Evolutionary conservation across 202 grass and related monocot genomes (phyloP).

Genomic region (Eragrostis tef): DNA sequence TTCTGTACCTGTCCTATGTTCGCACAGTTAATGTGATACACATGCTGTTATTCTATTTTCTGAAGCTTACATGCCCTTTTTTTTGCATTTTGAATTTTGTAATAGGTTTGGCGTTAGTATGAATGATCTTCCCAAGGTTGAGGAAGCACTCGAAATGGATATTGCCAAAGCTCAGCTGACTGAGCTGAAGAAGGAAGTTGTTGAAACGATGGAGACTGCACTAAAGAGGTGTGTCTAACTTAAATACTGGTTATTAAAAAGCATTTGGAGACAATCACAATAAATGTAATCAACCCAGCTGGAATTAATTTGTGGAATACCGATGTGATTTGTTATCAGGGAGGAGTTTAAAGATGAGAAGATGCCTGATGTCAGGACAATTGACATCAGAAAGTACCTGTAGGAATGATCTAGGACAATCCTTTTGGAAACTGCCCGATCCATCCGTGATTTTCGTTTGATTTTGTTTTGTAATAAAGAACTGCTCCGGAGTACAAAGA

Average conservation of each 20-base stretch:
- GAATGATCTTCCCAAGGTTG: conserved; percentile 92
- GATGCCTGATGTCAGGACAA: conserved; percentile 79
- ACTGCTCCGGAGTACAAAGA: conserved; percentile 50
- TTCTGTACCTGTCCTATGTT: background rate
- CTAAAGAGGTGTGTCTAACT: conserved; percentile 64
- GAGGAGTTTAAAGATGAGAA: conserved; percentile 95
- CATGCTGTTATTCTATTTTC: no score
- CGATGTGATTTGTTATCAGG: conserved; percentile 46
- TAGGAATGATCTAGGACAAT: conserved; percentile 46
- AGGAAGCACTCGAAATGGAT: conserved; percentile 78
- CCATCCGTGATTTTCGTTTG: conserved; percentile 14
- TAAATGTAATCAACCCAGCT: background rate
- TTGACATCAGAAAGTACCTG: conserved; percentile 89
- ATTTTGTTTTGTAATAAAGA: conserved; percentile 64
- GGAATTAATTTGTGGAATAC: background rate
- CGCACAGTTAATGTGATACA: background rate
- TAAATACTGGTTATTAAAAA: background rate
- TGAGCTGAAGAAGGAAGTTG: conserved; percentile 73
- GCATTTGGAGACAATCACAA: background rate
- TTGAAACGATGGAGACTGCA: conserved; percentile 86
- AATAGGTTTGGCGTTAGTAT: conserved; percentile 77
- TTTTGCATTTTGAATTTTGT: conserved; percentile 45
- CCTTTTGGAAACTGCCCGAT: conserved; percentile 1
- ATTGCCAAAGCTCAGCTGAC: conserved; percentile 70
- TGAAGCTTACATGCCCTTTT: background rate